Conservation (phyloP, 2,329 filamentous ascomycete genomes). For the Colletotrichum sansevieriae region DNA sequence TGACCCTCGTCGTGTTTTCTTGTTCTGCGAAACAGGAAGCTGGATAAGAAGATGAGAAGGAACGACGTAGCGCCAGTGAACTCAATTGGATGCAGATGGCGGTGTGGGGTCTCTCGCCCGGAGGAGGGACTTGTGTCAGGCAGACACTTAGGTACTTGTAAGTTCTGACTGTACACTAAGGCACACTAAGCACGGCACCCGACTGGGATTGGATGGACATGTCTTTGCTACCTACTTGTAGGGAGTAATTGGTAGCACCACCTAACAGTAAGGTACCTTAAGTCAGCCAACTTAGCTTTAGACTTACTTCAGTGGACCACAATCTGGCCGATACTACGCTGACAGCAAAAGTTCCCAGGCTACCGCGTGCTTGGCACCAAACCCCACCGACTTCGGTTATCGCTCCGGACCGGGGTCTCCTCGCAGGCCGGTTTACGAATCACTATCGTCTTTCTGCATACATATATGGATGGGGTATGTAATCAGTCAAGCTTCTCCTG, state of each 20-base stretch:
- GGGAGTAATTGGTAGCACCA: not conserved
- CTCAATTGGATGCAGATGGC: slow-evolving; percentile 23
- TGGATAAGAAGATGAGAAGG: slow-evolving; percentile 15
- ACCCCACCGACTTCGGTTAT: slow-evolving; percentile 21
- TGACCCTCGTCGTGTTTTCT: not conserved
- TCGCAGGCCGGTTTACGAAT: slow-evolving; percentile 31
- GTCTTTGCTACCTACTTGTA: too few relatives aligned
- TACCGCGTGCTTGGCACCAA: not conserved
- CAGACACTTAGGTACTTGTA: not conserved
- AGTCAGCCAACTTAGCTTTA: not conserved
- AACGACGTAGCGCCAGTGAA: not conserved
- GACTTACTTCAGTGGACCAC: slow-evolving; percentile 18
- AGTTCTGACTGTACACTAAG: not conserved
- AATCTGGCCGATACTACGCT: slow-evolving; percentile 34
- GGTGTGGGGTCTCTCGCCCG: slow-evolving; percentile 20
- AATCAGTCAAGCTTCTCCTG: slow-evolving; percentile 31
- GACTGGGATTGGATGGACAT: slow-evolving; percentile 1
- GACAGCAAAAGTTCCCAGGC: slow-evolving; percentile 37
- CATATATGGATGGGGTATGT: slow-evolving; percentile 6
- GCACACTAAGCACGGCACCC: not conserved
- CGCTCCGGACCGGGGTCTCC: slow-evolving; percentile 11
- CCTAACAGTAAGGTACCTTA: not conserved
- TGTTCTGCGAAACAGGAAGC: slow-evolving; percentile 38
- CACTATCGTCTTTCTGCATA: slow-evolving; percentile 24
- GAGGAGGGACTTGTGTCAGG: slow-evolving; percentile 11